Conservation (phyloP, 805 yeast genomes). For the Pichia sporocuriosa region DNA sequence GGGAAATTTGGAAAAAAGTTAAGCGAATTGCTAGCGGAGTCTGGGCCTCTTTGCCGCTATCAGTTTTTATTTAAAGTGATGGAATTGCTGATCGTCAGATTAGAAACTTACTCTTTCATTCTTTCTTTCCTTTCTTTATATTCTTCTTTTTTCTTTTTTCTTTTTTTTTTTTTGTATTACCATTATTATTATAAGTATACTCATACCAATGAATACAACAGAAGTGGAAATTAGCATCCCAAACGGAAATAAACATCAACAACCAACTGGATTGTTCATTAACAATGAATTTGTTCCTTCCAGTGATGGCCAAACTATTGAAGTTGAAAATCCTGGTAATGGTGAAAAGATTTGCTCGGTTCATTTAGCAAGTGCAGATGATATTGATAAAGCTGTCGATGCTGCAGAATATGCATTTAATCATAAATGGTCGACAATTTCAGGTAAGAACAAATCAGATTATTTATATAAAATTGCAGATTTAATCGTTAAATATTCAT, state of each 20-base stretch:
- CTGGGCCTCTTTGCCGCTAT: no score
- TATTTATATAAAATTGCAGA: conserved; percentile 43
- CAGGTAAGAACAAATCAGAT: conserved; percentile 42
- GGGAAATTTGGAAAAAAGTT: neutral
- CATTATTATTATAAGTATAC: neutral
- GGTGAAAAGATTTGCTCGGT: conserved; percentile 46
- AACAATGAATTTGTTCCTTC: conserved; percentile 66
- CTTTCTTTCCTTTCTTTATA: no score
- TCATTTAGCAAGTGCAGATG: conserved; percentile 43
- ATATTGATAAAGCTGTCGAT: conserved; percentile 47
- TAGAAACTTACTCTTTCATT: no score
- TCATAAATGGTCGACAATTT: conserved; percentile 39
- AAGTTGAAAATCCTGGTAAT: conserved; percentile 50
- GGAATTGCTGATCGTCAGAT: no score
- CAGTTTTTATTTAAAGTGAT: no score
- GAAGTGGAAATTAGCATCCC: conserved; percentile 32
- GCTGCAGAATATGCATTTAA: conserved; percentile 47
- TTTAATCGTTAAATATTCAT: conserved; percentile 41
- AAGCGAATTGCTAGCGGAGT: neutral
- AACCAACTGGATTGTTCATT: conserved; percentile 83
- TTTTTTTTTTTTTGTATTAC: neutral
- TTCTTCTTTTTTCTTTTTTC: no score
- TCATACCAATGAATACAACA: neutral
- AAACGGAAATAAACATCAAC: conserved; percentile 49
- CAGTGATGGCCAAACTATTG: conserved; percentile 48